Base-by-base conservation (phyloP, 192 early-diverging fungal species). In the Coemansia asiatica region DNA sequence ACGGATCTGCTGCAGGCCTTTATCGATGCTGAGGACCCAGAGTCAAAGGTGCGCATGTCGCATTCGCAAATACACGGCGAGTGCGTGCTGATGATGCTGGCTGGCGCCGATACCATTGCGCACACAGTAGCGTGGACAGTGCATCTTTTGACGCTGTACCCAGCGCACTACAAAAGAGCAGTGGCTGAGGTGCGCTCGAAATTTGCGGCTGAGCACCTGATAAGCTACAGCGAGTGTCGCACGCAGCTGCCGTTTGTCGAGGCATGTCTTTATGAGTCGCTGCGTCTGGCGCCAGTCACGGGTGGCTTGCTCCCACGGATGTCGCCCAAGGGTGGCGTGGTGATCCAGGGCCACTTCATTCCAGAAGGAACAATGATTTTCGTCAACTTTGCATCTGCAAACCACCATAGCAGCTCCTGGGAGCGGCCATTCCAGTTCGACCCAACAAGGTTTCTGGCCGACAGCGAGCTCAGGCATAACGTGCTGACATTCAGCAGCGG, bases 1-100 rank as follows among this genome's bases (percentile, higher is more conserved):
- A 61, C 62, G 13, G 74, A 81, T 40, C 61, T 81, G 27, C 50
- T 81, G 21, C 79, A 81, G 35, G 79, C 74, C 18, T 81, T 81
- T 36, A 76, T 81, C n/a, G 74, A 81, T 23, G 79, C 74, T 0
- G 79, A 76, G 40, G 74, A 81, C 33, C 74, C 79, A 18, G 58
- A 67, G 66, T 76, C 79, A 44, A 76, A 73, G 27, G 64, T 71
- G 10, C 68, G 66, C 19, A 80, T 80, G 77, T 55, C 55, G 40
- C 72, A 69, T 26, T 67, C 63, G 21, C 76, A 79, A 56, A 74
- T 79, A 16, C 71, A 74, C 40, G 65, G 67, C 40, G 79, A 81
- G 51, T 74, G 71, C 51, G 54, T 81, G 59, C 57, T 72, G 25
- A 75, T 81, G 73, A 72, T 78, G 71, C 60, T 72, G 21, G 76